Evolutionary conservation across 1,139 yeast species (phyloP), one percentile per base, ranked within the genome.

Genomic region (Pneumocystis wakefieldiae): DNA sequence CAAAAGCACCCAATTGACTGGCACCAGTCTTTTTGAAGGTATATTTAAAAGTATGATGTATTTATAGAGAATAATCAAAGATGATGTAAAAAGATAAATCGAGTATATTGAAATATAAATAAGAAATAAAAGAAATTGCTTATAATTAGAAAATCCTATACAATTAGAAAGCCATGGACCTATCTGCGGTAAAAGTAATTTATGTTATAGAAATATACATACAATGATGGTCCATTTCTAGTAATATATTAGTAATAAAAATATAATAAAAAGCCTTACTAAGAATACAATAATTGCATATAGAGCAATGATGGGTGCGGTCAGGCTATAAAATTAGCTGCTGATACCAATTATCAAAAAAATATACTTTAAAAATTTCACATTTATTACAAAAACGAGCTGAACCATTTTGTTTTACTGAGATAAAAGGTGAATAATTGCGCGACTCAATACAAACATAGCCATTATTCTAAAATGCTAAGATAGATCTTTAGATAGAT

Each of bases 111-210:
- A 74, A 5, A 83, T 77, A 71, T 86, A 86, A 12, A 78, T 60
- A 64, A 92, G 74, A 71, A 87, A 86, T 73, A 90, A 96, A 29
- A 89, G 73, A 71, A 89, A 91, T 70, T 77, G 82, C 74, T 88
- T 87, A 70, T 88, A 91, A 74, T 91, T 91, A 60, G 76, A 76
- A 74, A 80, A 86, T 0, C 98, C 98, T 64, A 94, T 82, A 73
- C 98, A 92, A 14, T 83, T 78, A 4, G 95, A 83, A 72, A 92
- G 90, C 98, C 98, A 92, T 0, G 98, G 97, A 72, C 69, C 55
- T 48, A 19, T 10, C 24, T 24, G 10, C 10, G 28, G 14, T 12
- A 24, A 48, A 24, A 48, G 17, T 12, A 24, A 24, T 48, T 24
- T 24, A 48, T 14, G 24, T 19, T 42, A 24, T 19, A 10, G 28